These are phyloP conservation scores for Mariannaea sp. DNA, from an alignment of 2,329 filamentous ascomycete genomes.

Conservation along the genomic window DNA sequence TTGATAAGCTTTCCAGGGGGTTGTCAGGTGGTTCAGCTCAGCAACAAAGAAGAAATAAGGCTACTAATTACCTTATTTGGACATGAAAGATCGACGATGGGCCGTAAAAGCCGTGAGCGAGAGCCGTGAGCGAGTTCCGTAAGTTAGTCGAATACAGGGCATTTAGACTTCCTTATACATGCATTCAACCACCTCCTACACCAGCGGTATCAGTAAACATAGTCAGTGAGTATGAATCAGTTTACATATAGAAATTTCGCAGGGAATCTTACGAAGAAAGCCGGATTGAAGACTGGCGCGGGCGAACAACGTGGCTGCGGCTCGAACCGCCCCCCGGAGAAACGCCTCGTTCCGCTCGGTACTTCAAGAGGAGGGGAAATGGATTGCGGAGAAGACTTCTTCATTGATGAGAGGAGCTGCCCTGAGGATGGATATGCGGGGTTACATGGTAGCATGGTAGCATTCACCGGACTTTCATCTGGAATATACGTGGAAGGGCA, in stretches of 20 bases:
- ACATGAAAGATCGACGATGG: background rate
- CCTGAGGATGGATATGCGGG: conserved; percentile 29
- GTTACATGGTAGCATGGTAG: conserved; percentile 19
- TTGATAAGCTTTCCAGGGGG: background rate
- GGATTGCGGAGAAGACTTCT: too few species aligned
- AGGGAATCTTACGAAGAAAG: background rate
- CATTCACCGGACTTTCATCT: conserved; percentile 26
- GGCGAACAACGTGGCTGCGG: conserved; percentile 14
- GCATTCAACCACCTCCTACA: too few species aligned
- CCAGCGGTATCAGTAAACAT: background rate
- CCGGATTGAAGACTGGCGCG: background rate
- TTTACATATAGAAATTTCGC: background rate
- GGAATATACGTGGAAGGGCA: conserved; percentile 31
- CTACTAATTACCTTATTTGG: background rate
- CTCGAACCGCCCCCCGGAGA: conserved; percentile 28
- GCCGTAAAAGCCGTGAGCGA: background rate
- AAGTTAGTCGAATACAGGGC: background rate
- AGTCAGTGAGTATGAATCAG: background rate
- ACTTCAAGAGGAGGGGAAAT: conserved; percentile 10
- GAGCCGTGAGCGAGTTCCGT: background rate
- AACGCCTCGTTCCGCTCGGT: conserved; percentile 20
- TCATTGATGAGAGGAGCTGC: conserved; percentile 12
- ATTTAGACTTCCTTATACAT: too few species aligned
- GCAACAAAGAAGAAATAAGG: background rate
- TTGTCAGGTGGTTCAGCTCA: background rate